A percentile compares a stretch with the other conserved stretches of the same genome.
Evolutionary conservation across 2,329 filamentous ascomycete genomes (phyloP).

Genomic region (Acrocalymma vagum): DNA sequence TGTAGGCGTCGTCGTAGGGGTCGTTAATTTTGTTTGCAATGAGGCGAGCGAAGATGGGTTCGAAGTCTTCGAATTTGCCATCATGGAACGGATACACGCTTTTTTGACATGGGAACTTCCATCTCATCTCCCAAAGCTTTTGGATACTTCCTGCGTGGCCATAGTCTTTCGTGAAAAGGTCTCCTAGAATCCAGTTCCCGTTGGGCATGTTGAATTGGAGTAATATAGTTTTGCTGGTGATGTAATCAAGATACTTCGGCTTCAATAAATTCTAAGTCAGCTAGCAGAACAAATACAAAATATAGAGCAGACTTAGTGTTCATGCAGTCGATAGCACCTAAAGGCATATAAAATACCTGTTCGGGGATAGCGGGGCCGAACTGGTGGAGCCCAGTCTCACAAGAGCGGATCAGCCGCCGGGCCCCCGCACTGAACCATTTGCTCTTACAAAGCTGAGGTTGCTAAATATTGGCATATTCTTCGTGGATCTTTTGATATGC

Average conservation of each 20-base stretch:
- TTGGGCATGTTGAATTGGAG: conserved; percentile 30
- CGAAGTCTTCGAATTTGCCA: conserved; percentile 72
- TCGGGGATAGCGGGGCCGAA: conserved; percentile 35
- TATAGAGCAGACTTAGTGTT: too few species aligned
- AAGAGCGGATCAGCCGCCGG: conserved; percentile 21
- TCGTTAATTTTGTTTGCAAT: conserved; percentile 68
- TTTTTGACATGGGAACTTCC: conserved; percentile 42
- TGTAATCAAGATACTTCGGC: conserved; percentile 1
- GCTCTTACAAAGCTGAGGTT: conserved; percentile 1
- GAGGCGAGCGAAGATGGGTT: conserved; percentile 59
- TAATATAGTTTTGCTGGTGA: neutral
- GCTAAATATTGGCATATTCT: neutral
- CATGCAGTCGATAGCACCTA: too few species aligned
- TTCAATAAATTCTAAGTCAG: too few species aligned
- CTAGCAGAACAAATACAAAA: too few species aligned
- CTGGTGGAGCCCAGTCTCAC: conserved; percentile 12
- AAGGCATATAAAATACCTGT: conserved; percentile 12
- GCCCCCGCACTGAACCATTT: conserved; percentile 26
- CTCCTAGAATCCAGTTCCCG: conserved; percentile 44
- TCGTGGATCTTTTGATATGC: neutral
- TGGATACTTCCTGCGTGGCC: conserved; percentile 43
- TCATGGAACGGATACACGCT: conserved; percentile 79
- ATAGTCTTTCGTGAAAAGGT: conserved; percentile 47
- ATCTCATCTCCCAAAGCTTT: conserved; percentile 43
- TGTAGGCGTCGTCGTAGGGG: conserved; percentile 70